Evolutionary conservation across 306 rosid species (phyloP), one percentile per base, ranked within the genome.

Genomic region (Adenanthera pavonina): DNA sequence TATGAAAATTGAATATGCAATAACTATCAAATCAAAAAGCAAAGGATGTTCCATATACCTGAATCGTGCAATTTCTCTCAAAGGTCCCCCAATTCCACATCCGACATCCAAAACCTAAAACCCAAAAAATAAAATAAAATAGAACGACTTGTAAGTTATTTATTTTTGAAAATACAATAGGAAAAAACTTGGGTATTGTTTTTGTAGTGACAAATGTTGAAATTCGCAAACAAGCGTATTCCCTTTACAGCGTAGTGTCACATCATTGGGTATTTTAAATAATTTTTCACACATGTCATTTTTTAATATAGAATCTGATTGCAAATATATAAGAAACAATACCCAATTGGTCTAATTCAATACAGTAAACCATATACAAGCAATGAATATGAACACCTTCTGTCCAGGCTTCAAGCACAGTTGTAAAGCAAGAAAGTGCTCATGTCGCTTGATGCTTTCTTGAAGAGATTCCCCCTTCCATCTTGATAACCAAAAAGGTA

Each of bases 61-160:
- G 84, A 92, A 92, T 40, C 92, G 90, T 25, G 93, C 66, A 80
- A 92, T 90, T 86, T 92, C 97, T 80, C 94, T 89, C 15, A 92
- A 82, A 33, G 97, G 97, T 19, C 94, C 94, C 7, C 97, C 94
- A 76, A 92, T 88, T 84, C 97, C 97, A 80, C 97, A 92, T 77
- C 97, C 94, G 66, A 92, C 92, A 79, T 92, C 97, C 88, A 92
- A 78, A 81, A 92, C 92, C 97, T 92, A 76, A 78, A 15, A 51
- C 52, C 73, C 2, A 10, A 25, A 69, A 44, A 25, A 2, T 9
- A 14, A 41, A 65, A n/a, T n/a, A n/a, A n/a, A n/a, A n/a, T n/a
- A n/a, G n/a, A n/a, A n/a, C n/a, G 36, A 7, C 41, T 80, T 56
- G 48, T 20, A 5, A n/a, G 6, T 53, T 41, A 48, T 43, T 64